Conservation (phyloP, 306 rosid species). For the Cucurbita argyrosperma region DNA sequence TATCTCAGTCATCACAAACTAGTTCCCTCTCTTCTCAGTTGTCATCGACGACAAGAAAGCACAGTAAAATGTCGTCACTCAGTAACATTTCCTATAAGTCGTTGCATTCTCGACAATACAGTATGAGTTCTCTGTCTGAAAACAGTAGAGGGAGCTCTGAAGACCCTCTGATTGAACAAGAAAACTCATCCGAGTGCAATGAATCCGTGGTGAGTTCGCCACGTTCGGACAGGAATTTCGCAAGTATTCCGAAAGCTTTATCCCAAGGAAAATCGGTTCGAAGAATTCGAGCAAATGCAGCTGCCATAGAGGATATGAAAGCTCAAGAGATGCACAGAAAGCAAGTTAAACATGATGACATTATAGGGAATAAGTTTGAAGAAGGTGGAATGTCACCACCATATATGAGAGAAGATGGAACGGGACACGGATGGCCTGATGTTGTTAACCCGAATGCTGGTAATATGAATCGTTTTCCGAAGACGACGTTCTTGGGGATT, state of each 20-base stretch:
- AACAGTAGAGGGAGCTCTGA: slow-evolving; percentile 12
- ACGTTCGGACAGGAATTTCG: slow-evolving; percentile 18
- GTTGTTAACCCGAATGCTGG: slow-evolving; percentile 9
- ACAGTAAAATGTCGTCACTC: slow-evolving; percentile 4
- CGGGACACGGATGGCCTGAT: slow-evolving; percentile 22
- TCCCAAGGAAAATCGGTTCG: slow-evolving; percentile 73
- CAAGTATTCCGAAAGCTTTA: slow-evolving; percentile 22
- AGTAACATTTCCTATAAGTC: slow-evolving; percentile 21
- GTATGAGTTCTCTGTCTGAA: slow-evolving; percentile 20
- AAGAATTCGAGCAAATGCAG: slow-evolving; percentile 45
- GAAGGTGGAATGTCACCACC: slow-evolving; percentile 11
- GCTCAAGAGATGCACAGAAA: slow-evolving; percentile 21
- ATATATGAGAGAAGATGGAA: slow-evolving; percentile 27
- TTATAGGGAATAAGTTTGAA: slow-evolving; percentile 21
- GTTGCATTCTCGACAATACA: slow-evolving; percentile 28
- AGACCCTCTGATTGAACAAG: slow-evolving; percentile 19
- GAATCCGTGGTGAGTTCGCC: slow-evolving; percentile 14
- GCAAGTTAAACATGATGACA: slow-evolving; percentile 26
- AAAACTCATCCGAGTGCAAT: slow-evolving; percentile 17
- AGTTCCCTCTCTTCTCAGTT: slow-evolving; percentile 51
- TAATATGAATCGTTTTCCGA: slow-evolving; percentile 14
- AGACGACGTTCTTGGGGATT: slow-evolving; percentile 16
- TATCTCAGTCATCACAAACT: slow-evolving; percentile 34
- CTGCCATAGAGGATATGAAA: slow-evolving; percentile 17
- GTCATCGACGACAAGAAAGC: slow-evolving; percentile 19